Conservation (phyloP, 306 rosid genomes). For the Psophocarpus tetragonolobus region DNA sequence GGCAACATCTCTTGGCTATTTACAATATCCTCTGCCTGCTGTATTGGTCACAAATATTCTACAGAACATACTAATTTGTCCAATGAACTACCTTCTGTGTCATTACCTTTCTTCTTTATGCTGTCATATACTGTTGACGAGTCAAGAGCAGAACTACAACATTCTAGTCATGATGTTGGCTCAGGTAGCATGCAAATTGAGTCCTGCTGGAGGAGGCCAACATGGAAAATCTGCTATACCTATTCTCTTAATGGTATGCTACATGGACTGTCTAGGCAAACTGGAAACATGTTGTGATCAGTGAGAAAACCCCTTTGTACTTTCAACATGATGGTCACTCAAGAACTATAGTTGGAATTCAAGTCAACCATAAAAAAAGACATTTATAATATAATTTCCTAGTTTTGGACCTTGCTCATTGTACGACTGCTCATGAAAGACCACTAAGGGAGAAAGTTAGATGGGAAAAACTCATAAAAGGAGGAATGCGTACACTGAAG, state of each 20-base stretch:
- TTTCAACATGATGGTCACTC: constrained; percentile 94
- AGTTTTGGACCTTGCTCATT: constrained; percentile 74
- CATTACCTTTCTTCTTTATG: constrained; percentile 68
- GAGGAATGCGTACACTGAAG: constrained; percentile 72
- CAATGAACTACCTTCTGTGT: constrained; percentile 65
- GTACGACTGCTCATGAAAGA: constrained; percentile 59
- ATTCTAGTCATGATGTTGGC: constrained; percentile 51
- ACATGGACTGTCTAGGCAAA: constrained; percentile 43
- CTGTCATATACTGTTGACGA: constrained; percentile 69
- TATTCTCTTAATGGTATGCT: constrained; percentile 41
- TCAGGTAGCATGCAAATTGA: constrained; percentile 59
- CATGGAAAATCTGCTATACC: constrained; percentile 43
- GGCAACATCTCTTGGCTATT: constrained; percentile 90
- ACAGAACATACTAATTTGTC: constrained; percentile 57
- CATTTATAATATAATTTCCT: constrained; percentile 56
- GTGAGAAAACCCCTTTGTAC: no score
- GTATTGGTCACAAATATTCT: constrained; percentile 76
- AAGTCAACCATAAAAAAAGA: constrained; percentile 48
- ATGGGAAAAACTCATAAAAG: constrained; percentile 73
- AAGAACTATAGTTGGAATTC: constrained; percentile 83
- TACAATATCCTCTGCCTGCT: constrained; percentile 92
- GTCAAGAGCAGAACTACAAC: constrained; percentile 64
- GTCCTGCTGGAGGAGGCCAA: constrained; percentile 41
- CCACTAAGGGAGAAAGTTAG: constrained; percentile 56
- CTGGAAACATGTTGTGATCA: no score